These are phyloP conservation scores for Ormosia emarginata DNA, from an alignment of 306 rosid species.

Conservation along the genomic window DNA sequence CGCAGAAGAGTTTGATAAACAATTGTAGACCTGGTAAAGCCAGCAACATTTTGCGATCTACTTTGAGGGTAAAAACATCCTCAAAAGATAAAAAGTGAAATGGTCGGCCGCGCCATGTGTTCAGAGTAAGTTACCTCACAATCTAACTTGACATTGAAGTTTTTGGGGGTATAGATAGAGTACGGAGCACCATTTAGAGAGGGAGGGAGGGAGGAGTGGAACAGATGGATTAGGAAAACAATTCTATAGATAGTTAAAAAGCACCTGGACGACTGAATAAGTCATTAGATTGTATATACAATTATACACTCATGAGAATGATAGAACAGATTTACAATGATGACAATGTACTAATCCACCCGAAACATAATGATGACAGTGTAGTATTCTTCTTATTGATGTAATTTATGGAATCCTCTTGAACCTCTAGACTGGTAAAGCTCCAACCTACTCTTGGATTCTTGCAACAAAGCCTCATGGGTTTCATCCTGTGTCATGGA, in stretches of 20 bases:
- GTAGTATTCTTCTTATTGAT: constrained; percentile 23
- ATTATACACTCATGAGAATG: constrained; percentile 36
- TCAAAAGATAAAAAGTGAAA: not conserved
- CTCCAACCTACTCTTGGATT: constrained; percentile 77
- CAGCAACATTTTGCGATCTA: not conserved
- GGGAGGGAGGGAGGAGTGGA: not conserved
- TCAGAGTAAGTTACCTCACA: not conserved
- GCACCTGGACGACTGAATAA: not conserved
- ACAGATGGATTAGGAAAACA: not conserved
- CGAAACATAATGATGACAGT: not conserved
- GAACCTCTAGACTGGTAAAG: constrained; percentile 88
- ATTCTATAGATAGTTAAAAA: not conserved
- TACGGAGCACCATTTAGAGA: not conserved
- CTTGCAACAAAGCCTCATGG: constrained; percentile 54
- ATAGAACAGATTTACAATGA: constrained; percentile 7
- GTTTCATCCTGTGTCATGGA: constrained; percentile 50
- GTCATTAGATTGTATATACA: constrained; percentile 43
- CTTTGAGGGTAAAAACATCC: not conserved
- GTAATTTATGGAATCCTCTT: constrained; percentile 60
- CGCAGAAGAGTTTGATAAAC: not conserved
- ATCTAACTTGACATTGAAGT: not conserved
- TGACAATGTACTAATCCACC: not conserved
- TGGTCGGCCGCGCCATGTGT: not conserved
- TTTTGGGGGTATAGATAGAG: not conserved
- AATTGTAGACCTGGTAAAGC: not conserved